Evolutionary conservation across 1,284 basidiomycete species (phyloP).

Genomic region (Gymnopus androsaceus): DNA sequence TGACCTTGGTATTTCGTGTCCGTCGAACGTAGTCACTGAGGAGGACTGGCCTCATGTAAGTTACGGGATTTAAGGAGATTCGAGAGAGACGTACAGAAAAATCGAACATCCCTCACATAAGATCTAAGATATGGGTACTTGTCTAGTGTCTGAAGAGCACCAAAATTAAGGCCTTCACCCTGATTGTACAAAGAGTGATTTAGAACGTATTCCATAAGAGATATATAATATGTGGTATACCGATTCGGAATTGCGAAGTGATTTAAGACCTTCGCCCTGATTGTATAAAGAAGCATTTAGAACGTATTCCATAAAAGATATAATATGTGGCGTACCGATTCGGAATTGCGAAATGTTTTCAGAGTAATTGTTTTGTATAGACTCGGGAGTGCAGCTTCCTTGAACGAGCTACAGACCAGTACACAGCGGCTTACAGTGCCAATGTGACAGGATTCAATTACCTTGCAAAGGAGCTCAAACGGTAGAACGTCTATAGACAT

Average conservation of each 20-base stretch:
- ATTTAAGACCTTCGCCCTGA: too few species aligned
- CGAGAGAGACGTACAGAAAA: slow-evolving; percentile 5
- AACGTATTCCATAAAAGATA: too few species aligned
- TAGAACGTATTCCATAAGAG: neutral
- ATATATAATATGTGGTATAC: neutral
- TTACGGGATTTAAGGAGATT: neutral
- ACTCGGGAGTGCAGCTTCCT: slow-evolving; percentile 13
- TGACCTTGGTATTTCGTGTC: slow-evolving; percentile 4
- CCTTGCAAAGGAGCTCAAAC: slow-evolving; percentile 1
- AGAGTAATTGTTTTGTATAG: slow-evolving; percentile 10
- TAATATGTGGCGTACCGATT: too few species aligned
- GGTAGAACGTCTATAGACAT: neutral
- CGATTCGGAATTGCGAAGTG: too few species aligned
- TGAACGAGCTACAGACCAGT: slow-evolving; percentile 8
- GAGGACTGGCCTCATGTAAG: neutral
- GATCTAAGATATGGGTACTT: slow-evolving; percentile 9
- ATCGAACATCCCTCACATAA: slow-evolving; percentile 9
- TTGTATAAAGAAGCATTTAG: neutral
- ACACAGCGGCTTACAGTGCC: slow-evolving; percentile 4
- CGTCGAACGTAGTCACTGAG: slow-evolving; percentile 14
- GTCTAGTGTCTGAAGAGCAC: slow-evolving; percentile 12
- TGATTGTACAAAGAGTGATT: neutral
- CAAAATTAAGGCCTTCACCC: slow-evolving; percentile 6
- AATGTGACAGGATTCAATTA: neutral
- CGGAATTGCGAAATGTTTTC: slow-evolving; percentile 1